These are phyloP conservation scores for Daldinia concentrica DNA, from an alignment of 495 filamentous ascomycete species.

Conservation along the genomic window DNA sequence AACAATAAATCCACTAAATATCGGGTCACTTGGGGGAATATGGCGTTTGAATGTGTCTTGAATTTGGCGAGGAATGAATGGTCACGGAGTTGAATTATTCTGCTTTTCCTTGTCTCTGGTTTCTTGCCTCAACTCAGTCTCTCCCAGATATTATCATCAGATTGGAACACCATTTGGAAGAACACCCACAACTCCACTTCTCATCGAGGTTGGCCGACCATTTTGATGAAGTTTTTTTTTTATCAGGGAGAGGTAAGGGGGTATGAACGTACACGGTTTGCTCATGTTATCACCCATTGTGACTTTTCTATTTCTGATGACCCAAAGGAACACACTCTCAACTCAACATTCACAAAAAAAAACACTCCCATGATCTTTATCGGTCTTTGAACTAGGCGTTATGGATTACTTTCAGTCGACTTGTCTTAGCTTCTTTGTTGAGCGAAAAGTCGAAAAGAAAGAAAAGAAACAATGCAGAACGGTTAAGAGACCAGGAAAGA, in stretches of 20 bases:
- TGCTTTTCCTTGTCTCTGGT: slow-evolving; percentile 47
- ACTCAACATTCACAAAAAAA: slow-evolving; percentile 37
- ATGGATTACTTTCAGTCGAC: slow-evolving; percentile 46
- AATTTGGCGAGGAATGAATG: slow-evolving; percentile 39
- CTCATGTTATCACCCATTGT: slow-evolving; percentile 37
- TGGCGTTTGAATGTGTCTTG: slow-evolving; percentile 34
- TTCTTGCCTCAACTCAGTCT: slow-evolving; percentile 51
- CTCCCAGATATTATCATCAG: slow-evolving; percentile 54
- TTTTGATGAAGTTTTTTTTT: slow-evolving; percentile 49
- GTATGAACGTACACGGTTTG: slow-evolving; percentile 49
- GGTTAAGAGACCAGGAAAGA: slow-evolving; percentile 31
- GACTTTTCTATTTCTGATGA: slow-evolving; percentile 45
- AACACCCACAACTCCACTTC: slow-evolving; percentile 56
- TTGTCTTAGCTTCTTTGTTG: slow-evolving; percentile 34
- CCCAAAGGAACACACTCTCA: slow-evolving; percentile 32
- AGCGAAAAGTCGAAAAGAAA: slow-evolving; percentile 32
- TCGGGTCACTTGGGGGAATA: slow-evolving; percentile 35
- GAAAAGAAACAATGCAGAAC: slow-evolving; percentile 35
- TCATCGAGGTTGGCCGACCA: slow-evolving; percentile 60
- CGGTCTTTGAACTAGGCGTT: slow-evolving; percentile 38
- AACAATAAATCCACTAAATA: slow-evolving; percentile 36
- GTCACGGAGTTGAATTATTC: slow-evolving; percentile 31
- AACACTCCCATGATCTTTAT: slow-evolving; percentile 25
- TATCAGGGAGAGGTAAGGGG: slow-evolving; percentile 47
- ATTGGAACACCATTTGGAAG: slow-evolving; percentile 62